Conservation (phyloP, 805 yeast genomes). For the Yamadazyma laniorum region DNA sequence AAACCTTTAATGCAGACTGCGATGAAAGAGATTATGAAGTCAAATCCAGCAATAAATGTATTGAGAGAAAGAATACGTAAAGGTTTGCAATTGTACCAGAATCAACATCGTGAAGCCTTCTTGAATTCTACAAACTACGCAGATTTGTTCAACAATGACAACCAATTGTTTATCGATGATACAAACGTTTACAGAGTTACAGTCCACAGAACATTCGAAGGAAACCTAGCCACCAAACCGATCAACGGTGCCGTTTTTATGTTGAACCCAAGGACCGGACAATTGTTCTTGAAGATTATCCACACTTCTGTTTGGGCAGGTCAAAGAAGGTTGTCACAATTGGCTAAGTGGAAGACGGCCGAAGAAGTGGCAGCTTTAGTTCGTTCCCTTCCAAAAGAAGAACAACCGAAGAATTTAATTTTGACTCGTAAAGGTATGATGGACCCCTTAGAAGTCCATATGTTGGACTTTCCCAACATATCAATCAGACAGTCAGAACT, state of each 20-base stretch:
- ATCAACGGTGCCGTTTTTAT: constrained; percentile 91
- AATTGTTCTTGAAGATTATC: constrained; percentile 80
- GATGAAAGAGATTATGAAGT: constrained; percentile 89
- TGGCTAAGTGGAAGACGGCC: constrained; percentile 98
- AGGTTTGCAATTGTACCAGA: constrained; percentile 88
- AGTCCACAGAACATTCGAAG: constrained; percentile 88
- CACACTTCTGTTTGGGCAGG: constrained; percentile 98
- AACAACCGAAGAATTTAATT: constrained; percentile 90
- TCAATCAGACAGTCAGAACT: constrained; percentile 87
- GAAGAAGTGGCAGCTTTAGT: constrained; percentile 94
- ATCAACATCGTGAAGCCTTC: constrained; percentile 90
- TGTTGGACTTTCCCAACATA: constrained; percentile 94
- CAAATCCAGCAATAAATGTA: constrained; percentile 90
- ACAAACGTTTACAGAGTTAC: constrained; percentile 91
- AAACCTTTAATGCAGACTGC: constrained; percentile 88
- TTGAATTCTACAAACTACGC: constrained; percentile 87
- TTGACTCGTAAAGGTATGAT: constrained; percentile 86
- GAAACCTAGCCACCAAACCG: constrained; percentile 88
- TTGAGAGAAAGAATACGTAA: constrained; percentile 91
- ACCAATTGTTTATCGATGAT: constrained; percentile 87
- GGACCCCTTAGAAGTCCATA: constrained; percentile 94
- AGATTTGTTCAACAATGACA: constrained; percentile 81
- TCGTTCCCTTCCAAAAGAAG: constrained; percentile 85
- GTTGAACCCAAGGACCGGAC: constrained; percentile 88
- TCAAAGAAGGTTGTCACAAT: constrained; percentile 86